Percentiles rank a stretch among this genome's conserved stretches.
Evolutionary conservation across 2,329 filamentous ascomycete species (phyloP).

Genomic region (Xylariaceae sp.): DNA sequence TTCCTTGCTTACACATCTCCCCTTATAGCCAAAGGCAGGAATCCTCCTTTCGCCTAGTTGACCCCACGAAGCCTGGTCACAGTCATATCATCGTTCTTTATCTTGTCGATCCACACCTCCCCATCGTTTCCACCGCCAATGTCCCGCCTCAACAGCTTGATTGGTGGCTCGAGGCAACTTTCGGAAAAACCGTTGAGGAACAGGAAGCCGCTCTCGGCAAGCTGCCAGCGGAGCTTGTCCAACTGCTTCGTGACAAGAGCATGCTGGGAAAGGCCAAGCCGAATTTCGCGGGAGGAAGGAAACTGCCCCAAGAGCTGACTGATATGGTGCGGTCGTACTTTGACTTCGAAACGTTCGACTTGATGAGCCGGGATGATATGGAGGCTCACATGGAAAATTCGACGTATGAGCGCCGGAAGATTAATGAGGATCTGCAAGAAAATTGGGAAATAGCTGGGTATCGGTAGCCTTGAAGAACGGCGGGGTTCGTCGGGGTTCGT

Average conservation of each 20-base stretch:
- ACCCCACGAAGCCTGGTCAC: constrained; percentile 50
- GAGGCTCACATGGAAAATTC: constrained; percentile 18
- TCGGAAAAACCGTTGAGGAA: constrained; percentile 2
- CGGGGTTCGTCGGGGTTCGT: too few species aligned
- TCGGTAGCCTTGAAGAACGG: too few species aligned
- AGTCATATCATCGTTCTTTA: constrained; percentile 56
- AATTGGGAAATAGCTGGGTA: too few species aligned
- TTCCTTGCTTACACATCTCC: neutral
- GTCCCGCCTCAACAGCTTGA: constrained; percentile 40
- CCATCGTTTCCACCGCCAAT: constrained; percentile 40
- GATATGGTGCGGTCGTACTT: constrained; percentile 11
- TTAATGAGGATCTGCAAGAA: too few species aligned
- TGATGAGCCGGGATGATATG: constrained; percentile 9
- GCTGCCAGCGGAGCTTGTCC: constrained; percentile 13
- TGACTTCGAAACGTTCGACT: neutral
- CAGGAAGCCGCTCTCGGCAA: constrained; percentile 4
- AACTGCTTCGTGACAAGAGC: constrained; percentile 8
- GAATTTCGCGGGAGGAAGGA: neutral
- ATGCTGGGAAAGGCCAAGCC: neutral
- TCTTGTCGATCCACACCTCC: constrained; percentile 52
- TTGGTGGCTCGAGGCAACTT: constrained; percentile 34
- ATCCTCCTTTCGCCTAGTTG: constrained; percentile 43
- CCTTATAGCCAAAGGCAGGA: constrained; percentile 39
- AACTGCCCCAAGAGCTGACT: constrained; percentile 5
- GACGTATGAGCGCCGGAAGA: constrained; percentile 13